Evolutionary conservation across 768 basidiomycete species (phyloP), one percentile per base, ranked within the genome.

Genomic region (Crucibulum laeve): DNA sequence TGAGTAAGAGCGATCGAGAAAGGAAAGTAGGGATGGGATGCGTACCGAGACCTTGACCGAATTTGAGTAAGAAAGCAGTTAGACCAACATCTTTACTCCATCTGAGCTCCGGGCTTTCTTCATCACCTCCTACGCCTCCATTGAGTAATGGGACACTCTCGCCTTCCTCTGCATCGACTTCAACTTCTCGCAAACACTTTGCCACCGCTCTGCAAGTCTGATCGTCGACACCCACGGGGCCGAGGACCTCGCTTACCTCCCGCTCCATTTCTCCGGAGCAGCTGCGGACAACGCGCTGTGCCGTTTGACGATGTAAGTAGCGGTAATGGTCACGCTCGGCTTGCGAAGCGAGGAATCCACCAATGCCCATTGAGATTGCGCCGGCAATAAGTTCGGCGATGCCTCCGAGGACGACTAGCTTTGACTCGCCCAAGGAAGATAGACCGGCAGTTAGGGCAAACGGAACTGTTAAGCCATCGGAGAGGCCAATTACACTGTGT

Each of bases 341-440:
- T 64, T 99, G 91, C 1, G 94, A 92, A 2, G 93, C 93, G 38
- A 99, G 84, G 76, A 95, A 97, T 15, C 95, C 95, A 42, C 96
- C 96, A 30, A 99, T 88, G 48, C 96, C 96, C 95, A 99, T 99
- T 1, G 89, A 92, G 36, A 98, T 89, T 10, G 94, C 90, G 4
- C 96, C 96, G 1, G 94, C 91, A 45, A 95, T 91, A 52, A 99
- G 84, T 61, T 99, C 96, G 1, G 96, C 95, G 25, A 96, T 68
- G 13, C 96, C 96, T 42, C 92, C 95, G 22, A 95, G 77, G 38
- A 95, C 86, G 49, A 99, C 96, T n/a, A 97, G 76, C 43, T 76
- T 81, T 5, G 91, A 92, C 46, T 88, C 82, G 37, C 94, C 94
- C 28, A 96, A 75, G 8, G 92, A 86, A 8, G 89, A 88, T 19